A percentile compares a stretch with the other conserved stretches of the same genome.
Evolutionary conservation across 2,329 filamentous ascomycete species (phyloP).

Genomic region (Xylaria sp.): DNA sequence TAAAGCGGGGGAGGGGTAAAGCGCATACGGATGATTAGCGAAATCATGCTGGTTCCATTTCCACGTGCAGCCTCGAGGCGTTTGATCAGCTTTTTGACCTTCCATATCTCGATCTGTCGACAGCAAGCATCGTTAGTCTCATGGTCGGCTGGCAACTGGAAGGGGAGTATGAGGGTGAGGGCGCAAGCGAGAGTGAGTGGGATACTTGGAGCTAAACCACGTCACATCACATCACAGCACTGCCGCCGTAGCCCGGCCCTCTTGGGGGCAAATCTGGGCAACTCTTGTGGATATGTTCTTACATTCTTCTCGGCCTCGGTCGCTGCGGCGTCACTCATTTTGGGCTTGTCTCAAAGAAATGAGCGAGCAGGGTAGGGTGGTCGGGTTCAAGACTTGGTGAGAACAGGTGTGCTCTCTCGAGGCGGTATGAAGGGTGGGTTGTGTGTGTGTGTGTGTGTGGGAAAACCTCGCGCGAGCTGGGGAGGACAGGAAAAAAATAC

Average conservation of each 20-base stretch:
- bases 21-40: conserved; percentile 91
- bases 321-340: conserved; percentile 86
- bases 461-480: conserved; percentile 38
- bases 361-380: conserved; percentile 41
- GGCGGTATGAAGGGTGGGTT: conserved; percentile 38
- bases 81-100: conserved; percentile 99
- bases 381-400: conserved; percentile 36
- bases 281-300: conserved; percentile 49
- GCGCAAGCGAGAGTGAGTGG: conserved; percentile 6
- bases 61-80: conserved; percentile 95
- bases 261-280: conserved; percentile 2
- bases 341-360: conserved; percentile 56
- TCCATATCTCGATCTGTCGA: conserved; percentile 80
- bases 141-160: conserved; percentile 36
- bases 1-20: conserved; percentile 46
- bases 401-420: conserved; percentile 36
- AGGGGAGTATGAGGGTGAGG: background rate
- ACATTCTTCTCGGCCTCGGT: conserved; percentile 98
- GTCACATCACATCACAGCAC: conserved; percentile 22
- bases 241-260: conserved; percentile 24
- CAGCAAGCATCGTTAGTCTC: conserved; percentile 39
- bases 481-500: conserved; percentile 26
- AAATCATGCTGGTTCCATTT: conserved; percentile 99
- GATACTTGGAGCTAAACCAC: conserved; percentile 29
- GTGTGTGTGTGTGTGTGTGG: conserved; percentile 42